A percentile compares a stretch with the other conserved stretches of the same genome.
Evolutionary conservation across 2,329 filamentous ascomycete species (phyloP).

Genomic region (Sclerotinia borealis): DNA sequence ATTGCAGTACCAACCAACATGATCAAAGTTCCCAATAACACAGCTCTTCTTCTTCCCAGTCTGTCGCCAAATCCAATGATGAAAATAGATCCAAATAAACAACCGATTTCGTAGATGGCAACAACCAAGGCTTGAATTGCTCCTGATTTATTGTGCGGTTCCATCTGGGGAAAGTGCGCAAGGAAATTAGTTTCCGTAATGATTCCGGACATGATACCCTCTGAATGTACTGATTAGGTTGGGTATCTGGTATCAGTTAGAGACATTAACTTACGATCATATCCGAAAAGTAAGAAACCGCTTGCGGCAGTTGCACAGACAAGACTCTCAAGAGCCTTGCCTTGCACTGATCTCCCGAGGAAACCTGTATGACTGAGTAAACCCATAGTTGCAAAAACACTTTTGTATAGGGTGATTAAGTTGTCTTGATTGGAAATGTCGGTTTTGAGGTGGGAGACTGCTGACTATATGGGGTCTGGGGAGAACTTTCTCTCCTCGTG

Average conservation of each 20-base stretch:
- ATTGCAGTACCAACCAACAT: constrained; percentile 50
- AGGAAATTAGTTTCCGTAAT: constrained; percentile 50
- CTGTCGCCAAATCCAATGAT: constrained; percentile 51
- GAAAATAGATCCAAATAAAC: constrained; percentile 50
- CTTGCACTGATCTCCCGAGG: constrained; percentile 7
- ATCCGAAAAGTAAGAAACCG: constrained; percentile 15
- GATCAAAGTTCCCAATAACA: constrained; percentile 50
- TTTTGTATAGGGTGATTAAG: background rate
- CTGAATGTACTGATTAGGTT: background rate
- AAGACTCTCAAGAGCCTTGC: constrained; percentile 10
- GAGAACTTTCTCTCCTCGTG: background rate
- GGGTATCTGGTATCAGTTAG: background rate
- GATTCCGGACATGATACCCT: constrained; percentile 13
- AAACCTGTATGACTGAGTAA: constrained; percentile 13
- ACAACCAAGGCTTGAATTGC: constrained; percentile 43
- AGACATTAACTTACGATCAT: constrained; percentile 11
- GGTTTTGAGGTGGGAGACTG: constrained; percentile 2
- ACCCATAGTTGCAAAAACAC: background rate
- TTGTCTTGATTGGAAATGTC: background rate
- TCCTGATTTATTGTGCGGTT: constrained; percentile 22
- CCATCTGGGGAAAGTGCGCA: constrained; percentile 16
- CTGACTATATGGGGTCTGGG: constrained; percentile 10
- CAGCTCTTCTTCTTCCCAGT: constrained; percentile 51
- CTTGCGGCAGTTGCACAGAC: constrained; percentile 12
- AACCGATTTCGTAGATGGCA: constrained; percentile 54